Conservation (phyloP, 2,329 filamentous ascomycete genomes). For the Sarocladium kiliense region DNA sequence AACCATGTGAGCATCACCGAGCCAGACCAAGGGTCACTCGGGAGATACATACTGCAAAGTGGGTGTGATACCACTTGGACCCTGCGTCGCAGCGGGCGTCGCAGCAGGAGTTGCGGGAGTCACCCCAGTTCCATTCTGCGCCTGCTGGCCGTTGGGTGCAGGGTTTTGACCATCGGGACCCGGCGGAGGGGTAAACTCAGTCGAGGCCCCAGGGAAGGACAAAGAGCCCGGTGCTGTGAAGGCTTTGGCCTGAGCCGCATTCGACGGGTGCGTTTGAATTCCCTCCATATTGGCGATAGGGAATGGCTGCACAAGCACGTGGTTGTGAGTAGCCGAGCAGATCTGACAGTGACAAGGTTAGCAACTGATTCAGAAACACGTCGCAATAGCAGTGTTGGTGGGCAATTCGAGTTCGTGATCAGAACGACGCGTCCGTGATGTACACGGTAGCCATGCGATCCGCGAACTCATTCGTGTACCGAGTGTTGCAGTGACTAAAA, state of each 20-base stretch:
- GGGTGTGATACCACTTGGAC: slow-evolving; percentile 84
- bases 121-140: slow-evolving; percentile 69
- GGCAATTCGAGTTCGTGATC: too few relatives aligned
- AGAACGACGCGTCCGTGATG: too few relatives aligned
- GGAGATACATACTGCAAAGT: slow-evolving; percentile 89
- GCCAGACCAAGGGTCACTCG: slow-evolving; percentile 25
- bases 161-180: slow-evolving; percentile 45
- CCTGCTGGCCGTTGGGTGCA: slow-evolving; percentile 45
- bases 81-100: slow-evolving; percentile 77
- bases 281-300: slow-evolving; percentile 65
- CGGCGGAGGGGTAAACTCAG: slow-evolving; percentile 76
- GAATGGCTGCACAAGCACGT: slow-evolving; percentile 13
- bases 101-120: slow-evolving; percentile 86
- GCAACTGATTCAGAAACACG: slow-evolving; percentile 16
- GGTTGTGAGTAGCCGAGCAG: slow-evolving; percentile 23
- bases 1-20: slow-evolving; percentile 48
- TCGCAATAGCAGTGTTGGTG: too few relatives aligned
- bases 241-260: slow-evolving; percentile 87
- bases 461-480: too few relatives aligned
- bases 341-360: slow-evolving; percentile 25
- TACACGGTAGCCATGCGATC: too few relatives aligned
- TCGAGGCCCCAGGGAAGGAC: slow-evolving; percentile 81
- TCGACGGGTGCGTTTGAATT: slow-evolving; percentile 87
- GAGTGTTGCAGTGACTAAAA: too few relatives aligned
- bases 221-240: slow-evolving; percentile 91